Base-by-base conservation (phyloP, 176 grass and related monocot species). In the Urochloa ruziziensis region DNA sequence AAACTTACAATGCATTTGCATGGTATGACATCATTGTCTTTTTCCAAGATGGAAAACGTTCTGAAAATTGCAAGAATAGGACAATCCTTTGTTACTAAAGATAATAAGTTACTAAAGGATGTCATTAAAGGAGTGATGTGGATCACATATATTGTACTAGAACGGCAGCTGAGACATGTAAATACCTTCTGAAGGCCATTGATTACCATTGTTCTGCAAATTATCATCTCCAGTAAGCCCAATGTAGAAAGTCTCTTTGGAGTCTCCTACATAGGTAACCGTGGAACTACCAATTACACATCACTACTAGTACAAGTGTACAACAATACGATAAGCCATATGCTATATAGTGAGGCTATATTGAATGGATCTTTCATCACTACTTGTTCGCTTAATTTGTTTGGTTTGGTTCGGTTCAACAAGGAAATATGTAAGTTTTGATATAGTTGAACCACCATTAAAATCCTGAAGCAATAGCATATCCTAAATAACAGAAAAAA, bases 171-270 rank as follows among this genome's bases (percentile, higher is more conserved):
- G 4, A 15, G 46, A 16, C 5, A 34, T 34, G 48, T 44, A 21
- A 44, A 44, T 79, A 95, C 88, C 94, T 83, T 79, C 23, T 30
- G 83, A 74, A 21, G 88, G 91, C 89, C 89, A 91, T 27, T 86
- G 86, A 65, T 89, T 89, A 13, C 42, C n/a, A 73, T 66, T 21
- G 37, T 61, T 85, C 19, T 68, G 18, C 5, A 2, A 52, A 48
- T 64, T 36, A 17, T 7, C 4, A 5, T 67, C 83, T 60, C 35
- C 70, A 11, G 14, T 54, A 9, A 85, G 75, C 19, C 93, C 85
- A n/a, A 96, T 82, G 61, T 87, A 87, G 76, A 91, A 89, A 82
- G 82, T 86, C 77, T 92, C 93, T 75, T 90, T 88, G 40, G 72
- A 43, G 40, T 95, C 90, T 24, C 90, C 93, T 95, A 40, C 65